phyloP scores from a whole-genome alignment of 2,329 filamentous ascomycete genomes.

The Didymellaceae sp. region DNA sequence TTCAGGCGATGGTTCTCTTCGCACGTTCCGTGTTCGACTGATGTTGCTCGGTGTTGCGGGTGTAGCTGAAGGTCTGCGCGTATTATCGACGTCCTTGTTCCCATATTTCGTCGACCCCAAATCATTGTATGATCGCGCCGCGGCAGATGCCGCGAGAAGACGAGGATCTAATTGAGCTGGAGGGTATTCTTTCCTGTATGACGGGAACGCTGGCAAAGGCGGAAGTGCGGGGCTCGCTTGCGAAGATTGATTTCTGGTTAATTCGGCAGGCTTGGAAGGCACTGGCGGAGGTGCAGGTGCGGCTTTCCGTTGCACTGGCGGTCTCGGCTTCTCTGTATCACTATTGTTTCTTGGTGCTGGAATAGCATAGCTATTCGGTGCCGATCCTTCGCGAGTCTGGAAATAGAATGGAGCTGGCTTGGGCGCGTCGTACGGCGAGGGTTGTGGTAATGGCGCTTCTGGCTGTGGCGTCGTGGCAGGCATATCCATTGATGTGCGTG shows the following conservation, averaged over 20 bases:
- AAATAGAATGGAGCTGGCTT: conserved; percentile 33
- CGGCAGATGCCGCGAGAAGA: conserved; percentile 38
- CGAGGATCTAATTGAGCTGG: conserved; percentile 29
- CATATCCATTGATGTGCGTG: conserved; percentile 41
- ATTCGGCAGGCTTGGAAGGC: conserved; percentile 31
- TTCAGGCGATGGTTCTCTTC: conserved; percentile 27
- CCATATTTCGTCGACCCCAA: conserved; percentile 24
- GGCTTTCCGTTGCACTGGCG: conserved; percentile 15
- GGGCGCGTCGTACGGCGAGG: conserved; percentile 20
- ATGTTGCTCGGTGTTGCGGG: conserved; percentile 20
- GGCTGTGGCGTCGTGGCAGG: conserved; percentile 14
- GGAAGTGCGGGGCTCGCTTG: conserved; percentile 15
- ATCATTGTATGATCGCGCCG: conserved; percentile 40
- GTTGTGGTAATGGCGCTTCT: conserved; percentile 28
- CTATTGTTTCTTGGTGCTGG: conserved; percentile 20
- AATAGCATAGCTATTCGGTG: conserved; percentile 23
- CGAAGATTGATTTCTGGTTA: conserved; percentile 12
- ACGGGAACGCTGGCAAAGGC: conserved; percentile 33
- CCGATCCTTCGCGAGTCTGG: conserved; percentile 28
- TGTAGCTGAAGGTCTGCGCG: conserved; percentile 12
- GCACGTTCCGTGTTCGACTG: conserved; percentile 24
- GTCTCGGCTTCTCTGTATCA: conserved; percentile 19
- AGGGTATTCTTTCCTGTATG: conserved; percentile 60
- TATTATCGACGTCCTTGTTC: conserved; percentile 9
- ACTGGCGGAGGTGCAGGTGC: conserved; percentile 24